These are phyloP conservation scores for Mycena haematopus DNA, from an alignment of 768 basidiomycete species.

Conservation along the genomic window DNA sequence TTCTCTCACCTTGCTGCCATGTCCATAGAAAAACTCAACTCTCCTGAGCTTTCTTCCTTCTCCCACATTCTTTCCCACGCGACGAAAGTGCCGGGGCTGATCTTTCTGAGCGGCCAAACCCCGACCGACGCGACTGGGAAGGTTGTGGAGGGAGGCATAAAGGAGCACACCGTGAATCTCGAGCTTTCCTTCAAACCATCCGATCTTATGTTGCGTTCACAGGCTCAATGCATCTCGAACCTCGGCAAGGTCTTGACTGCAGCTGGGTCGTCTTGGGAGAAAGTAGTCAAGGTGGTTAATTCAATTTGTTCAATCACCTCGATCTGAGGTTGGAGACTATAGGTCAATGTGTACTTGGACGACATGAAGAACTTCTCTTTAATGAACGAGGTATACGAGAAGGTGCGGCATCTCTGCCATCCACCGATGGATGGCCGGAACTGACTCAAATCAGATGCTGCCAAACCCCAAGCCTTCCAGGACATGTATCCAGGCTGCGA, in stretches of 20 bases:
- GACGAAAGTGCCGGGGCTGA: constrained; percentile 51
- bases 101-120: constrained; percentile 68
- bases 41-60: constrained; percentile 49
- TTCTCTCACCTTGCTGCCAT: too few relatives aligned
- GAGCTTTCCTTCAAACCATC: not conserved
- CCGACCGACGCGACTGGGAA: constrained; percentile 56
- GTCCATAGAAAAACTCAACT: constrained; percentile 63
- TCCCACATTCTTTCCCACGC: constrained; percentile 57
- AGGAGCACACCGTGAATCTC: constrained; percentile 61
- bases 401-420: constrained; percentile 43
- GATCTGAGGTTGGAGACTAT: not conserved
- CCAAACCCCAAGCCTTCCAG: constrained; percentile 72
- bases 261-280: constrained; percentile 66
- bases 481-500: constrained; percentile 77
- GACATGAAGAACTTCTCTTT: constrained; percentile 61
- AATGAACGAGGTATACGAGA: constrained; percentile 65
- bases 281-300: constrained; percentile 47
- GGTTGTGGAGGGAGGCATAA: constrained; percentile 60
- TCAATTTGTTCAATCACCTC: not conserved
- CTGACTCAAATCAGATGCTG: constrained; percentile 42
- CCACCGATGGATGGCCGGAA: too few relatives aligned
- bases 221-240: constrained; percentile 66
- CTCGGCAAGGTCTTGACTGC: constrained; percentile 58
- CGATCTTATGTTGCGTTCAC: constrained; percentile 7
- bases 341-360: constrained; percentile 66